Conservation (phyloP, 108 stramenopile genomes). For the Fistulifera solaris region DNA sequence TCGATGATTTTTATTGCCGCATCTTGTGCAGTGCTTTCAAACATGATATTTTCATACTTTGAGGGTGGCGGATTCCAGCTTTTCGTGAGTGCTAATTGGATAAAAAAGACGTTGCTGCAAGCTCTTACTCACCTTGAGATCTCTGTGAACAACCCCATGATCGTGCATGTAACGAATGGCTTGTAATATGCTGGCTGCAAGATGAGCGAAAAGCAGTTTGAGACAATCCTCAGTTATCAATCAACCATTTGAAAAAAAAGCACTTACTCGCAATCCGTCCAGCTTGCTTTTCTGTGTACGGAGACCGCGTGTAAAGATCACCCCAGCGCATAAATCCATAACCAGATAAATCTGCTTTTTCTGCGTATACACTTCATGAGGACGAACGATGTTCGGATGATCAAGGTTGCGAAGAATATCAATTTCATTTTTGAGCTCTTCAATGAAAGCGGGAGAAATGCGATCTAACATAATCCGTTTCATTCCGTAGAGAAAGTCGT, state of each 20-base stretch:
- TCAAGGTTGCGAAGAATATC: constrained; percentile 55
- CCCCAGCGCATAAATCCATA: constrained; percentile 71
- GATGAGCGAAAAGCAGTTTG: no score
- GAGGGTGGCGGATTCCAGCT: constrained; percentile 21
- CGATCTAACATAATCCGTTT: constrained; percentile 53
- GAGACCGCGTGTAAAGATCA: constrained; percentile 50
- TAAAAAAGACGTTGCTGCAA: not conserved
- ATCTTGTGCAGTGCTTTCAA: constrained; percentile 36
- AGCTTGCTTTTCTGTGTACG: constrained; percentile 64
- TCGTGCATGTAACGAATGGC: constrained; percentile 85
- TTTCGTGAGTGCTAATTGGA: no score
- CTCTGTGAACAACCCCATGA: constrained; percentile 91
- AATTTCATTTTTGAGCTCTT: constrained; percentile 87
- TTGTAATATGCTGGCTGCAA: no score
- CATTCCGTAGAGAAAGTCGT: constrained; percentile 35
- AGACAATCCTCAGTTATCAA: no score
- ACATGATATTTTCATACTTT: constrained; percentile 40
- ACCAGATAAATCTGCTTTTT: constrained; percentile 66
- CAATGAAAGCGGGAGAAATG: constrained; percentile 45
- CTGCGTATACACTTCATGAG: constrained; percentile 73
- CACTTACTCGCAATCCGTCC: constrained; percentile 45
- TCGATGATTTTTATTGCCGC: constrained; percentile 21
- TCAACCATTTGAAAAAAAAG: no score
- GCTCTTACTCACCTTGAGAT: constrained; percentile 85
- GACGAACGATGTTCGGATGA: constrained; percentile 92